These are phyloP conservation scores for Annulohypoxylon maeteangense DNA, from an alignment of 495 filamentous ascomycete species.

Conservation along the genomic window DNA sequence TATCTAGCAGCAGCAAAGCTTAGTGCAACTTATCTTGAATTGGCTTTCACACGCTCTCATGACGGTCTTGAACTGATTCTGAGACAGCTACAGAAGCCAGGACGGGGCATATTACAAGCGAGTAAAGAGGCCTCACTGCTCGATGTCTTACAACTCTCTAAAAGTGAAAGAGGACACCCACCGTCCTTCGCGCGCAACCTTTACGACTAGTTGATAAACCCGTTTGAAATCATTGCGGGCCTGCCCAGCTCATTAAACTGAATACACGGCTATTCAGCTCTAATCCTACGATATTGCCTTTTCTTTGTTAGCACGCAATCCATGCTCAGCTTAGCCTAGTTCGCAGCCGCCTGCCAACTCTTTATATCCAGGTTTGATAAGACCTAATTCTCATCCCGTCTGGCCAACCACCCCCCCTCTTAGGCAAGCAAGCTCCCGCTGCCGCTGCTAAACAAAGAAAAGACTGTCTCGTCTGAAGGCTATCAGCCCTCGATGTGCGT, in stretches of 20 bases:
- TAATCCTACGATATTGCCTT: conserved; percentile 39
- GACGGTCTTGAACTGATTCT: conserved; percentile 30
- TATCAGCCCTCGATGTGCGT: conserved; percentile 42
- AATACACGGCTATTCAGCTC: conserved; percentile 28
- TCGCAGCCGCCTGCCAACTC: conserved; percentile 36
- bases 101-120: conserved; percentile 25
- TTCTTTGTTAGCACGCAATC: conserved; percentile 44
- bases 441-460: conserved; percentile 45
- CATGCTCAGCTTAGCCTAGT: conserved; percentile 41
- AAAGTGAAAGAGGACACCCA: conserved; percentile 42
- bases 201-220: conserved; percentile 35
- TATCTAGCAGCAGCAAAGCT: conserved; percentile 11
- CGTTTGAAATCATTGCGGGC: conserved; percentile 34
- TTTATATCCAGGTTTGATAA: conserved; percentile 29
- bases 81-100: conserved; percentile 34
- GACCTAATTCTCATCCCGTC: conserved; percentile 38
- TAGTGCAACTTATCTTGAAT: conserved; percentile 14
- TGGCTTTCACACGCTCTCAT: conserved; percentile 2
- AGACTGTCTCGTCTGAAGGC: conserved; percentile 43
- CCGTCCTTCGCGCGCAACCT: conserved; percentile 33
- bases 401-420: conserved; percentile 33
- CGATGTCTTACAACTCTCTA: conserved; percentile 40
- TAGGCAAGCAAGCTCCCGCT: conserved; percentile 44
- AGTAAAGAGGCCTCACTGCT: conserved; percentile 37
- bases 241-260: conserved; percentile 42